Evolutionary conservation across 2,329 filamentous ascomycete species (phyloP), one percentile per base, ranked within the genome.

Genomic region (Biscogniauxia mediterranea): DNA sequence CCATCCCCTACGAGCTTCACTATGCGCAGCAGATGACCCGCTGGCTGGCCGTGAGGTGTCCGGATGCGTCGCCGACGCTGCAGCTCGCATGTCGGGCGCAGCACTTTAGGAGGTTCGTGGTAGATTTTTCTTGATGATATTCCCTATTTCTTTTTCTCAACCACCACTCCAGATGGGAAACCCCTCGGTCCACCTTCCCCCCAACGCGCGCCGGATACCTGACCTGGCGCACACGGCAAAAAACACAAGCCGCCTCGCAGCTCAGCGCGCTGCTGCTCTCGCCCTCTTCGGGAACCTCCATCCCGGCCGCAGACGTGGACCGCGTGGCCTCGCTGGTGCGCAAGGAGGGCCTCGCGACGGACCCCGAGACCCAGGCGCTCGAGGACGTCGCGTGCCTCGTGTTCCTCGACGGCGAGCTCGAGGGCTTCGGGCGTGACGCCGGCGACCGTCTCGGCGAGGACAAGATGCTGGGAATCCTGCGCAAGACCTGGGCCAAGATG

Each of bases 301-400:
- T 67, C 76, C 0, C 71, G 83, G 6, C 62, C 77, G 0, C 71
- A 71, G 0, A 89, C 52, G 80, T 86, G 6, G 81, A 80, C 59
- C 80, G 87, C 38, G 85, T 94, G 1, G 89, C 84, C 1, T 81
- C 83, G n/a, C 77, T 95, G 74, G 89, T 96, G 57, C 82, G 90
- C 63, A 96, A 96, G 77, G 90, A 95, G 73, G 86, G 87, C 59
- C 77, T 96, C 67, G 83, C 81, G 71, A 77, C 79, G 61, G 83
- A 87, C 61, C 80, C 82, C 62, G 89, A 92, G 74, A 87, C 89
- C 58, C 90, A 94, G 79, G 82, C 85, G 6, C 80, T 96, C 64
- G 92, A 96, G 78, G 92, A 96, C 77, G 90, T 92, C 53, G 92
- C 92, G 2, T 96, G 92, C 72, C 77, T 96, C 59, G 92, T 96